Percentiles rank a stretch among this genome's conserved stretches.
Evolutionary conservation across 495 filamentous ascomycete species (phyloP).

Genomic region (Aspergillus carlsbadensis): DNA sequence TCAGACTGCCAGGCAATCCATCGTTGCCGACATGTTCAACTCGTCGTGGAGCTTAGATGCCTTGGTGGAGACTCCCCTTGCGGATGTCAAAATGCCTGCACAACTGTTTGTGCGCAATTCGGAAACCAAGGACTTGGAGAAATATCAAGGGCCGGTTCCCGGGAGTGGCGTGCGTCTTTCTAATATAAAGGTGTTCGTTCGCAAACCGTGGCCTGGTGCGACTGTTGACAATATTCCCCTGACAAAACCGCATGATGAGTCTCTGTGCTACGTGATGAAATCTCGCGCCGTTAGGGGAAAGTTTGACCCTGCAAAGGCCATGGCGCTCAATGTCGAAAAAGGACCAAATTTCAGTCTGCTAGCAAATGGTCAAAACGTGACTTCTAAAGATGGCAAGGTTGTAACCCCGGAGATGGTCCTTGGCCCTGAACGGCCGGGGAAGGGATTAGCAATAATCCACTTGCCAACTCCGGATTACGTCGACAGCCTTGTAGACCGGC

Average conservation of each 20-base stretch:
- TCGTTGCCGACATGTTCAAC: constrained; percentile 80
- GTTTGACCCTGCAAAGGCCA: constrained; percentile 67
- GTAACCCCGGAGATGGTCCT: constrained; percentile 69
- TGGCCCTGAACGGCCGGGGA: constrained; percentile 50
- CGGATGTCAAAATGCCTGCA: constrained; percentile 65
- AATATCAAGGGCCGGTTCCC: constrained; percentile 65
- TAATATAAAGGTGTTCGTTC: constrained; percentile 71
- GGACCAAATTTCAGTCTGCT: constrained; percentile 54
- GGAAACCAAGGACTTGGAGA: constrained; percentile 60
- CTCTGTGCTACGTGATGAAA: constrained; percentile 83
- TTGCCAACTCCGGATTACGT: constrained; percentile 69
- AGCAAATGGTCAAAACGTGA: constrained; percentile 54
- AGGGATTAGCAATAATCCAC: constrained; percentile 78
- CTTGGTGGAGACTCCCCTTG: constrained; percentile 61
- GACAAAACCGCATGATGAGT: constrained; percentile 59
- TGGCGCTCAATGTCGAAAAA: constrained; percentile 53
- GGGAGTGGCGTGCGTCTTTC: constrained; percentile 47
- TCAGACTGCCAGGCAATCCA: constrained; percentile 52
- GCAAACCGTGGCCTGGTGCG: constrained; percentile 81
- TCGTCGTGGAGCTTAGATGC: constrained; percentile 72
- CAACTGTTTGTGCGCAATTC: constrained; percentile 66
- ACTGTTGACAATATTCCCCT: constrained; percentile 60
- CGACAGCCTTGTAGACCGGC: constrained; percentile 59
- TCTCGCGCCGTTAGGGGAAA: constrained; percentile 73
- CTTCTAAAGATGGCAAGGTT: constrained; percentile 50